Percentiles rank a stretch among this genome's conserved stretches.
These are phyloP conservation scores for Candida easanensis DNA, from an alignment of 805 yeast species.

Conservation along the genomic window DNA sequence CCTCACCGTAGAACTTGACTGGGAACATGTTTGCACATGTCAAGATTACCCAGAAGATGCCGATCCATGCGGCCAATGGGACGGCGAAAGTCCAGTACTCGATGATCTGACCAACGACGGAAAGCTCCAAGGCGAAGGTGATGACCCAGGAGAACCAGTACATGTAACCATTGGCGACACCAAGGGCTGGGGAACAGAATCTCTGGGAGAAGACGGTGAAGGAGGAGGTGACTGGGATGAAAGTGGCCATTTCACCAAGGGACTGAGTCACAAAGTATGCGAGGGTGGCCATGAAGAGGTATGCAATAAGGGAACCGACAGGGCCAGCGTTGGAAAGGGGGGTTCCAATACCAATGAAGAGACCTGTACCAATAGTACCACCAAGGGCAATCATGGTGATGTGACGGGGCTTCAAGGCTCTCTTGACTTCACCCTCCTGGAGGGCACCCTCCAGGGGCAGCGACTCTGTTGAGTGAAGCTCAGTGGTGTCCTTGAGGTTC, in stretches of 20 bases:
- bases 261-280: constrained; percentile 68
- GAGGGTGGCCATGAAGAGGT: constrained; percentile 60
- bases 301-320: constrained; percentile 62
- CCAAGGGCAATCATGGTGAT: constrained; percentile 76
- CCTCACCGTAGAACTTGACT: constrained; percentile 68
- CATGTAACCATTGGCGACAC: constrained; percentile 69
- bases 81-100: constrained; percentile 66
- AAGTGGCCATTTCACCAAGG: constrained; percentile 80
- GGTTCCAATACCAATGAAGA: constrained; percentile 61
- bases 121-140: constrained; percentile 71
- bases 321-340: constrained; percentile 65
- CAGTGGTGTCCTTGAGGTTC: neutral
- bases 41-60: constrained; percentile 58
- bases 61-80: constrained; percentile 71
- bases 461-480: constrained; percentile 2
- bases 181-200: constrained; percentile 67
- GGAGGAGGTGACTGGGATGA: constrained; percentile 63
- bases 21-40: constrained; percentile 59
- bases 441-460: constrained; percentile 23
- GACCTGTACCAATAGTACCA: constrained; percentile 79
- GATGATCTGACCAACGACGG: constrained; percentile 66
- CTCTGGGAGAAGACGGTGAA: constrained; percentile 69
- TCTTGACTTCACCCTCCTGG: constrained; percentile 44
- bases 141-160: constrained; percentile 80
- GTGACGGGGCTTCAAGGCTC: constrained; percentile 64